Base-by-base conservation (phyloP, 441 rosid species). In the Arabidopsis hybrid region DNA sequence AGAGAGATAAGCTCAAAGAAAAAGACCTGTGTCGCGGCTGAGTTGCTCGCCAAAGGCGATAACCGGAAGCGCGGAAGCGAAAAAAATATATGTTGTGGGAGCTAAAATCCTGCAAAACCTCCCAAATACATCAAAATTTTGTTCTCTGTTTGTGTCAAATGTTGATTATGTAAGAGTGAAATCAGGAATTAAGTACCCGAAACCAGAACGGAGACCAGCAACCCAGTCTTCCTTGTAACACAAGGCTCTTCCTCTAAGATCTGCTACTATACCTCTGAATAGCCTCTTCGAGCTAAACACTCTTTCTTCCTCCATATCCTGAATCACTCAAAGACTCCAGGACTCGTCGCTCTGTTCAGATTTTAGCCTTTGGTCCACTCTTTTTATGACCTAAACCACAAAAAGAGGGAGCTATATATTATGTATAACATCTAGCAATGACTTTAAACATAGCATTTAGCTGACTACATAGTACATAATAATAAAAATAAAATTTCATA, bases 61-160 rank as follows among this genome's bases (percentile, higher is more conserved):
- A 18, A 91, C 98, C 3, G 93, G 97, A 79, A 93, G 96, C 2
- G 95, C 93, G 32, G 98, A 93, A 43, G 98, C 97, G 71, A 93
- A 93, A 79, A 91, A 93, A 31, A 86, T 85, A 61, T 87, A 91
- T 1, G 86, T 81, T 2, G 95, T 87, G 16, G 97, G 98, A 59
- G 96, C 96, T 79, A 91, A 64, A 60, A 91, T 85, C 83, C 93
- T 88, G 87, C 50, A 59, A 62, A 63, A 50, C 1, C 36, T 10
- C 68, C 8, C 16, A 21, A 53, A 36, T 58, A n/a, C n/a, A 17
- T 47, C 18, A 73, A 11, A 49, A 35, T 1, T 45, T 7, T 58
- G 34, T 17, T 47, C 7, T 4, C 1, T 14, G 21, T 45, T 70
- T 13, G 49, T 13, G 32, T 26, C 31, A 18, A 0, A 12, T 31